A percentile compares a stretch with the other conserved stretches of the same genome.
These are phyloP conservation scores for Trichoderma citrinoviride DNA, from an alignment of 2,329 filamentous ascomycete species.

Conservation along the genomic window DNA sequence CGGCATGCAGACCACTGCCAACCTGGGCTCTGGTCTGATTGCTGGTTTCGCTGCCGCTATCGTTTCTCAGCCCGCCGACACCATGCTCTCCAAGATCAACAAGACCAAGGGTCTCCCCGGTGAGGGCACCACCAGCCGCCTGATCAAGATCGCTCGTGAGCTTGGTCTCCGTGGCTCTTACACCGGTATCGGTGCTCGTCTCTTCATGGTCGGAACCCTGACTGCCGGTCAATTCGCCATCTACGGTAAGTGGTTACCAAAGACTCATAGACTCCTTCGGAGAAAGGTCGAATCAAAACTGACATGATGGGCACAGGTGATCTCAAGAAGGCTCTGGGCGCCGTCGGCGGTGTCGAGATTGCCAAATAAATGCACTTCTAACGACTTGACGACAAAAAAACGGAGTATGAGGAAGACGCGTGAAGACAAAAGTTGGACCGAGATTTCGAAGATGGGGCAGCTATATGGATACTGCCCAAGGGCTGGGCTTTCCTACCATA, in stretches of 20 bases:
- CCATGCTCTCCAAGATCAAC: constrained; percentile 95
- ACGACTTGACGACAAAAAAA: constrained; percentile 15
- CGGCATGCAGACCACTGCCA: constrained; percentile 72
- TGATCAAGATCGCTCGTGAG: constrained; percentile 86
- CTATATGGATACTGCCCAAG: constrained; percentile 19
- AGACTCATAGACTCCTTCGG: neutral
- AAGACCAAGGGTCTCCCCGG: constrained; percentile 86
- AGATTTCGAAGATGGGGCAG: constrained; percentile 13
- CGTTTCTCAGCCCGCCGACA: constrained; percentile 87
- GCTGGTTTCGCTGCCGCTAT: constrained; percentile 79
- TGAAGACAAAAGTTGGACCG: constrained; percentile 12
- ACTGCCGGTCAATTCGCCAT: constrained; percentile 85
- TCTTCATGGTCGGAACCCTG: constrained; percentile 64
- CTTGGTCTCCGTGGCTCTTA: constrained; percentile 77
- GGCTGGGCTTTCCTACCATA: constrained; percentile 20
- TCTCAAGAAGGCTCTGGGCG: constrained; percentile 67
- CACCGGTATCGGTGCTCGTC: constrained; percentile 74
- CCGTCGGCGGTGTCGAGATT: constrained; percentile 58
- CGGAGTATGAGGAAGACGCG: neutral
- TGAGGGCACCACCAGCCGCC: constrained; percentile 75
- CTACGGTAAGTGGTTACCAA: constrained; percentile 54
- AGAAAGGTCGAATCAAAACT: neutral
- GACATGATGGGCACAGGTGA: constrained; percentile 33
- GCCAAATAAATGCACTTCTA: constrained; percentile 15
- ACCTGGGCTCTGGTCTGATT: constrained; percentile 60